Evolutionary conservation across 176 grass and related monocot species (phyloP).

Genomic region (Ananas comosus): DNA sequence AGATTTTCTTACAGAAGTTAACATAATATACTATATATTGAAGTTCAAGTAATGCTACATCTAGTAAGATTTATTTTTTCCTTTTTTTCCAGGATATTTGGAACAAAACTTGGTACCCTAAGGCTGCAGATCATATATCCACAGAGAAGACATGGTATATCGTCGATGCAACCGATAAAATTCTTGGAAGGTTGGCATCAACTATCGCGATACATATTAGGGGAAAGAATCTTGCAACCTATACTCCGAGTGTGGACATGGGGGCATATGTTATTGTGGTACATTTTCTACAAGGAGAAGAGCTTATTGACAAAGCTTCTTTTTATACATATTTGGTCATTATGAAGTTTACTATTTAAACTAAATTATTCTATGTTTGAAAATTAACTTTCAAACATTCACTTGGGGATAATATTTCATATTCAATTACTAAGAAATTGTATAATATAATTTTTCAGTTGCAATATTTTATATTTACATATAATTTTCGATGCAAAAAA

Average conservation of each 20-base stretch:
- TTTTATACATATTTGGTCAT: neutral
- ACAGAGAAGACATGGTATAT: conserved; percentile 96
- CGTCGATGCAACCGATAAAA: conserved; percentile 85
- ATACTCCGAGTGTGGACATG: conserved; percentile 98
- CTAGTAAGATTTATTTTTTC: too few relatives aligned
- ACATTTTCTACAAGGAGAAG: conserved; percentile 19
- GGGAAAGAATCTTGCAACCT: conserved; percentile 92
- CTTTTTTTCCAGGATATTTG: conserved; percentile 66
- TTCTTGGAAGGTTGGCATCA: conserved; percentile 83
- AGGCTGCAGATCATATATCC: conserved; percentile 84
- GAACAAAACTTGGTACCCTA: conserved; percentile 98
- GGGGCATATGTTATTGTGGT: conserved; percentile 98
- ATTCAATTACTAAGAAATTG: too few relatives aligned
- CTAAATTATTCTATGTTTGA: too few relatives aligned
- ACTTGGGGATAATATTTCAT: too few relatives aligned
- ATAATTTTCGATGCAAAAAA: too few relatives aligned
- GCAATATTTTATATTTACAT: too few relatives aligned
- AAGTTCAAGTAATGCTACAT: too few relatives aligned
- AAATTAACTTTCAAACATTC: too few relatives aligned
- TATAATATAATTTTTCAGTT: too few relatives aligned
- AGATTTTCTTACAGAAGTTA: too few relatives aligned
- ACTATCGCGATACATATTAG: conserved; percentile 96
- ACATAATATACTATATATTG: too few relatives aligned
- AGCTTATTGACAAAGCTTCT: conserved; percentile 3
- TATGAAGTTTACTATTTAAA: too few relatives aligned